Percentiles rank a stretch among this genome's conserved stretches.
These are phyloP conservation scores for Pseudogymnoascus pannorum DNA, from an alignment of 2,329 filamentous ascomycete species.

Conservation along the genomic window DNA sequence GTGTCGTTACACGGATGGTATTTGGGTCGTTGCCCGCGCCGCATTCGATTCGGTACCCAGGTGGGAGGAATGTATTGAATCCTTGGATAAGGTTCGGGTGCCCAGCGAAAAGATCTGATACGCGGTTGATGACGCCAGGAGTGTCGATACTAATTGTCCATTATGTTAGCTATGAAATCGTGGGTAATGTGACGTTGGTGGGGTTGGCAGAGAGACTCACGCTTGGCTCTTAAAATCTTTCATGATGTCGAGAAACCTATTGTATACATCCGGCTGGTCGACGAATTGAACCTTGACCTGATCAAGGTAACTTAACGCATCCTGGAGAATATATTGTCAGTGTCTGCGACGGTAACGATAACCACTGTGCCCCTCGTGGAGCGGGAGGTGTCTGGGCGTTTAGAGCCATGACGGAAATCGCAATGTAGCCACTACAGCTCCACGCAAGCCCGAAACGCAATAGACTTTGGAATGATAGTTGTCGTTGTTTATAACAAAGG, in stretches of 20 bases:
- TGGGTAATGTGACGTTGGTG: conserved; percentile 15
- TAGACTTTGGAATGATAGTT: not conserved
- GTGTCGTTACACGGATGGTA: conserved; percentile 91
- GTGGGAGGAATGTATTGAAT: conserved; percentile 95
- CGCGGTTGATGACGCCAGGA: conserved; percentile 91
- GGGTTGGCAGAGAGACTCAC: conserved; percentile 42
- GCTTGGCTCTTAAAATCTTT: conserved; percentile 99
- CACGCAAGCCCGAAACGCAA: not conserved
- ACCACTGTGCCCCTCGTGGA: not conserved
- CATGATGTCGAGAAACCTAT: conserved; percentile 96
- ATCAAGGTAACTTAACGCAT: conserved; percentile 90
- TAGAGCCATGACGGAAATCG: not conserved
- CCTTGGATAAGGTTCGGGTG: conserved; percentile 94
- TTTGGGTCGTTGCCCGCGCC: conserved; percentile 90
- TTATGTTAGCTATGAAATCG: not conserved
- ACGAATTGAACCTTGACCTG: conserved; percentile 98
- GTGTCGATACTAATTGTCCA: conserved; percentile 68
- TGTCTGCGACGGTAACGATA: not conserved
- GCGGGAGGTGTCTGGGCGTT: not conserved
- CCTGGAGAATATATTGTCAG: conserved; percentile 33
- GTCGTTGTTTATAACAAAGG: not conserved
- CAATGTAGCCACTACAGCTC: not conserved
- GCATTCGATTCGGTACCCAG: conserved; percentile 94
- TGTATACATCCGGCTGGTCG: conserved; percentile 95
- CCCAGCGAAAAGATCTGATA: conserved; percentile 90